Base-by-base conservation (phyloP, 371 early-diverging fungal species). In the Mucor mucedo region DNA sequence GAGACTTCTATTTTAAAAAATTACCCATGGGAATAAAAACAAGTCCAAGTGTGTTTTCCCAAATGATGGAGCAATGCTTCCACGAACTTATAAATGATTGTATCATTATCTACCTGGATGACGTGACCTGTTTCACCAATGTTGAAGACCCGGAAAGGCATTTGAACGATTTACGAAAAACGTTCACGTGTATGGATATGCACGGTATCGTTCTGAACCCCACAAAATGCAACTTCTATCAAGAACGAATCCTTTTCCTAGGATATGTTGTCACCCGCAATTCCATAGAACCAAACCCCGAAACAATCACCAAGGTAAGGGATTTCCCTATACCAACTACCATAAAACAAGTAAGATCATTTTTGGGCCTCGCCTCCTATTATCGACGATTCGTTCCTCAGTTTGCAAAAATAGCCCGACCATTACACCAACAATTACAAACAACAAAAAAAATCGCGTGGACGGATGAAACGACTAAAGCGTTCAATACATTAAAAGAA, bases 21-120 rank as follows among this genome's bases (percentile, higher is more conserved):
- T 72, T 81, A 66, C 79, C 77, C 0, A 73, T 78, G 38, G 77
- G 78, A 16, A 41, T 79, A 4, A 33, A 21, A 3, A 69, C 47
- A n/a, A 75, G 78, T 7, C 78, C 78, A 21, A 73, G 72, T 0
- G 72, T 71, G 0, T 75, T 80, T 32, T 72, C 72, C 39, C 41
- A 69, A 16, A 11, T 72, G 6, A 71, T 79, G 71, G 72, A 83
- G 54, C 11, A 28, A 61, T 80, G 11, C 64, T 79, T 49, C 66
- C 58, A n/a, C 66, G 60, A 35, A 39, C 66, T 48, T n/a, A 38
- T 52, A 0, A 52, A 50, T 52, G 32, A 4, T 0, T 42, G 42
- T 42, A 13, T 57, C 16, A 52, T 56, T 0, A 52, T 49, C 1
- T 62, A 62, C 27, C 16, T 62, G 0, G 62, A 62, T 28, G 62